These are phyloP conservation scores for Wickerhamiella kazuoi DNA, from an alignment of 805 yeast species.

Conservation along the genomic window DNA sequence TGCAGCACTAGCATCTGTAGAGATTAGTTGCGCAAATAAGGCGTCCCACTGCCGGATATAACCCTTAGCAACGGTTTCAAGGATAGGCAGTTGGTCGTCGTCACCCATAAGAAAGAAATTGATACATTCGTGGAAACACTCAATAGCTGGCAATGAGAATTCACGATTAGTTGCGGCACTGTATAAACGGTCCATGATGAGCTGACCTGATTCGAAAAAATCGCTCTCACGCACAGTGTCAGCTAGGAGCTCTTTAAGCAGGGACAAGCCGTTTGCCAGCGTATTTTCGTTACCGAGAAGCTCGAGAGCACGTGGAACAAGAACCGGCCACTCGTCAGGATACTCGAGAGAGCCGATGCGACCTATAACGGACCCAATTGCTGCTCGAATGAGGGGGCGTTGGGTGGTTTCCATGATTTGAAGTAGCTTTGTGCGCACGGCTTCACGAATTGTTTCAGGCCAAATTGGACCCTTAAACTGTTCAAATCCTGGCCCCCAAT, in stretches of 20 bases:
- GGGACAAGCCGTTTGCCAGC: slow-evolving; percentile 22
- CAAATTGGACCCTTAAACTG: slow-evolving; percentile 55
- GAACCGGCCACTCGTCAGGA: slow-evolving; percentile 90
- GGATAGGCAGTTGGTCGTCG: slow-evolving; percentile 13
- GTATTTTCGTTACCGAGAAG: slow-evolving; percentile 30
- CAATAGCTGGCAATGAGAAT: slow-evolving; percentile 15
- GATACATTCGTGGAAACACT: slow-evolving; percentile 20
- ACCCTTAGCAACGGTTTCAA: slow-evolving; percentile 8
- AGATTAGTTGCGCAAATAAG: slow-evolving; percentile 4
- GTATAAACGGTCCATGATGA: slow-evolving; percentile 11
- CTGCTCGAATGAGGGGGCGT: slow-evolving; percentile 35
- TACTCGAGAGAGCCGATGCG: slow-evolving; percentile 78
- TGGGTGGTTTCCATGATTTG: slow-evolving; percentile 30
- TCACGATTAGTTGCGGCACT: slow-evolving; percentile 10
- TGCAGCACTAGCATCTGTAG: slow-evolving; percentile 1
- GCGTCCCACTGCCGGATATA: slow-evolving; percentile 10
- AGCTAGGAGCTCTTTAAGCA: slow-evolving; percentile 53
- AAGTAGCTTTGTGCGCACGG: slow-evolving; percentile 35
- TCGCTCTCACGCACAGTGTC: slow-evolving; percentile 76
- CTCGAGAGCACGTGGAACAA: slow-evolving; percentile 18
- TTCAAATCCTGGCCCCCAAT: slow-evolving; percentile 74
- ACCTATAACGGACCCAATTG: slow-evolving; percentile 57
- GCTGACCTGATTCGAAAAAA: slow-evolving; percentile 51
- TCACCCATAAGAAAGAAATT: slow-evolving; percentile 18
- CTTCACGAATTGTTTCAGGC: slow-evolving; percentile 31